Conservation (phyloP, 495 filamentous ascomycete genomes). For the Podospora tetraspora region DNA sequence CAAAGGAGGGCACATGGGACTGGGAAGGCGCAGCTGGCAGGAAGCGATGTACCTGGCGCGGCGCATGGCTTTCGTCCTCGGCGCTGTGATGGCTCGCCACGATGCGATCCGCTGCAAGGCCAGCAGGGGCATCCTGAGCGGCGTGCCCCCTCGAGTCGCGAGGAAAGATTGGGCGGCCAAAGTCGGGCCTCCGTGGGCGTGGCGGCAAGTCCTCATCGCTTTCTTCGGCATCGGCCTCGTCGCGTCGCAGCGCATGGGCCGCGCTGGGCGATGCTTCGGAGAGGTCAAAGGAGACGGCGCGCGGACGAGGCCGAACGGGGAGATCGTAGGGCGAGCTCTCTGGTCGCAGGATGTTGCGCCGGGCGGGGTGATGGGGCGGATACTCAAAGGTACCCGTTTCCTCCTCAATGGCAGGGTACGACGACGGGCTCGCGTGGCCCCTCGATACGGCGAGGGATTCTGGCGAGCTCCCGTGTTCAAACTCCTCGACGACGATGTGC, state of each 20-base stretch:
- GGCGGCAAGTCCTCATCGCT: neutral
- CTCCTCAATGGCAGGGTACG: slow-evolving; percentile 7
- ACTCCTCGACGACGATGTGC: slow-evolving; percentile 29
- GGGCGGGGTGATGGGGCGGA: neutral
- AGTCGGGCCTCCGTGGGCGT: neutral
- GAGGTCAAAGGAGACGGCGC: slow-evolving; percentile 14
- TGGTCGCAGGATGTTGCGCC: neutral
- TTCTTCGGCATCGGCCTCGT: neutral
- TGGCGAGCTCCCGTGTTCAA: neutral
- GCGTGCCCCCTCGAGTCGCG: neutral
- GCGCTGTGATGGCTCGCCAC: neutral
- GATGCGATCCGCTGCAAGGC: neutral
- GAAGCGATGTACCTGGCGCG: neutral
- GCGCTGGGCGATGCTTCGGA: slow-evolving; percentile 4
- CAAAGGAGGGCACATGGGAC: slow-evolving; percentile 10
- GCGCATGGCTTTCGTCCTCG: neutral
- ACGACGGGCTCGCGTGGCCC: slow-evolving; percentile 8
- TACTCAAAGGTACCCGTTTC: slow-evolving; percentile 13
- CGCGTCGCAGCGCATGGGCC: neutral
- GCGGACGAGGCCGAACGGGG: slow-evolving; percentile 8
- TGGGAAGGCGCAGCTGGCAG: slow-evolving; percentile 6
- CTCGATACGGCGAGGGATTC: slow-evolving; percentile 12
- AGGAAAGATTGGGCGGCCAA: neutral
- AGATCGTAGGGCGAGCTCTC: slow-evolving; percentile 9
- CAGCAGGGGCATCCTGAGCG: neutral